phyloP scores from a whole-genome alignment of 148 eudicot species.

The Nepenthes gracilis region DNA sequence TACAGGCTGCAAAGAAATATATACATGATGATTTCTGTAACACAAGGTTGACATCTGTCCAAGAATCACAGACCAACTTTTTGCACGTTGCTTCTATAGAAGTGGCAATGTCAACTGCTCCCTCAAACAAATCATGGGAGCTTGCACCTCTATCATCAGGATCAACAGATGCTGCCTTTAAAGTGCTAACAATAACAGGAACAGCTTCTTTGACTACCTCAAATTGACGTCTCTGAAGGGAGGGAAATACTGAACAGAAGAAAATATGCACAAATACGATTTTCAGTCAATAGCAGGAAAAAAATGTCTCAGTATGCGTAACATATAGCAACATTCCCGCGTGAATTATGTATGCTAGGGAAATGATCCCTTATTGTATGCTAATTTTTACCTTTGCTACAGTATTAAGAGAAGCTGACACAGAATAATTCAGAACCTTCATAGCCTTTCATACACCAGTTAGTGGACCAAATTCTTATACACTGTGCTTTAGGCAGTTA shows the following conservation, averaged over 20 bases:
- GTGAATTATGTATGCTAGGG: background rate
- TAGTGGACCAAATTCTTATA: background rate
- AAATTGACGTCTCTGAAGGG: slow-evolving; percentile 63
- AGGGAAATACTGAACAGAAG: slow-evolving; percentile 36
- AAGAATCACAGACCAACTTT: slow-evolving; percentile 57
- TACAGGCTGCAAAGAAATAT: background rate
- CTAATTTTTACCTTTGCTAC: background rate
- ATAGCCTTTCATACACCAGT: background rate
- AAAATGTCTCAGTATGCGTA: background rate
- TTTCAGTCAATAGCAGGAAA: background rate
- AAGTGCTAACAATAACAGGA: slow-evolving; percentile 54
- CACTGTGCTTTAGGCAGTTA: background rate
- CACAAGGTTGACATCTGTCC: background rate
- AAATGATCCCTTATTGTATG: background rate
- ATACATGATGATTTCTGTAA: background rate
- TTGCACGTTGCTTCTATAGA: slow-evolving; percentile 47
- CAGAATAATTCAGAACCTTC: background rate
- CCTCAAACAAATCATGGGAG: slow-evolving; percentile 38
- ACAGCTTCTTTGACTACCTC: slow-evolving; percentile 64
- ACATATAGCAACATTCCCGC: too few relatives aligned
- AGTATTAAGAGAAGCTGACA: background rate
- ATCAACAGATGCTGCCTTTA: slow-evolving; percentile 38
- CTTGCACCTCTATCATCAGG: slow-evolving; percentile 38
- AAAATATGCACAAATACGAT: background rate
- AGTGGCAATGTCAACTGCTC: slow-evolving; percentile 40